phyloP scores from a whole-genome alignment of 345 rosid genomes.

The Gossypium ekmanianum region DNA sequence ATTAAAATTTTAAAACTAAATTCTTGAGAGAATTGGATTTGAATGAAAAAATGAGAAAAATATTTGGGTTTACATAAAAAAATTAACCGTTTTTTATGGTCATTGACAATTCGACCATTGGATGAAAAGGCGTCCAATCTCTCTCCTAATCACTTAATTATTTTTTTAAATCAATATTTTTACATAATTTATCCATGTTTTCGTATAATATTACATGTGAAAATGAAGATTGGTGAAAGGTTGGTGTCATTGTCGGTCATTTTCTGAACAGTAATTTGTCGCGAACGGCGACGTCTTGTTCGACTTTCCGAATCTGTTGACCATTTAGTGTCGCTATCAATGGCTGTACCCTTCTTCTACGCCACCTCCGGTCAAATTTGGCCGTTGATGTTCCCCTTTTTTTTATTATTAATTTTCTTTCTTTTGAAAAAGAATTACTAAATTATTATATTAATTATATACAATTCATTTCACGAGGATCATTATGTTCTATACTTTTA shows the following conservation, averaged over 20 bases:
- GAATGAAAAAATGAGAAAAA: no score
- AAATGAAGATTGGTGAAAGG: not conserved
- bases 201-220: no score
- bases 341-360: constrained; percentile 22
- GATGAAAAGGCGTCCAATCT: no score
- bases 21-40: no score
- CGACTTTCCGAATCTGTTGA: constrained; percentile 18
- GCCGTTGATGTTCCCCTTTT: constrained; percentile 11
- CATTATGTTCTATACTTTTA: not conserved
- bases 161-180: no score
- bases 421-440: not conserved
- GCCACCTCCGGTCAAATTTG: constrained; percentile 20
- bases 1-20: no score
- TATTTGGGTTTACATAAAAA: no score
- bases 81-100: no score
- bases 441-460: not conserved
- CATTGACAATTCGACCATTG: no score
- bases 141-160: no score
- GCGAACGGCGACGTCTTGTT: constrained; percentile 28
- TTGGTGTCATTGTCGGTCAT: constrained; percentile 7
- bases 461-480: not conserved
- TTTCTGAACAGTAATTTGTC: constrained; percentile 17
- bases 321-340: constrained; percentile 11
- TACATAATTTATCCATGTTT: no score
- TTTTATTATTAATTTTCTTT: not conserved